Base-by-base conservation (phyloP, 2,329 filamentous ascomycete species). In the Exophiala dermatitidis region DNA sequence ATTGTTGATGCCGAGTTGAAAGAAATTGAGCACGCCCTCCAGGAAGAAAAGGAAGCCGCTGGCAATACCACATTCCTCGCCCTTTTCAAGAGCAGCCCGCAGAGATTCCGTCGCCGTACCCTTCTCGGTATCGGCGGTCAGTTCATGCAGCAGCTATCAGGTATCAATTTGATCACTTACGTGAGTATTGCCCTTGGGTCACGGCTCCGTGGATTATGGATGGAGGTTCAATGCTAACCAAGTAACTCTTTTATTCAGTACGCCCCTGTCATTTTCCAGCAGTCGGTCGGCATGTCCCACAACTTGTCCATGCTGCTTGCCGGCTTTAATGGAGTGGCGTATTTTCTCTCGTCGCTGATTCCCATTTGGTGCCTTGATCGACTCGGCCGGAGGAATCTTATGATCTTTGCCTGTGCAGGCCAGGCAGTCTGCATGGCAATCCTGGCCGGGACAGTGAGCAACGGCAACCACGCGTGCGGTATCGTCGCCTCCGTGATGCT, bases 351-450 rank as follows among this genome's bases (percentile, higher is more conserved):
- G 1, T 77, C 74, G 1, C 72, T 71, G 65, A 64, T 78, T 28
- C 71, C 75, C 2, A 70, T 79, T 32, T 76, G 77, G 56, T 71
- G 72, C 7, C 72, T 78, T 53, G 75, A 78, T 60, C 71, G 69
- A 47, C 66, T 76, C 48, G 75, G 75, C 9, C 42, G 42, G 5
- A 9, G 42, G n/a, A 45, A 31, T 4, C 10, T 45, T 5, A 30
- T 45, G 28, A 10, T 45, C 5, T 31, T 45, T 32, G 12, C 32
- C 8, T 46, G 19, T 46, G 44, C 44, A 3, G 44, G 44, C 32
- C 82, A 84, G 72, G 81, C 80, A 36, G 65, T 76, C 1, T 81
- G 79, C 48, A 88, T 88, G 85, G 77, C 82, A 1, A 75, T 88
- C 28, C 64, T 77, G 3, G 71, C 73, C 4, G 64, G 72, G 19